Percentiles rank a stretch among this genome's conserved stretches.
Evolutionary conservation across 257 asterid species (phyloP).

Genomic region (Knoxia roxburghii): DNA sequence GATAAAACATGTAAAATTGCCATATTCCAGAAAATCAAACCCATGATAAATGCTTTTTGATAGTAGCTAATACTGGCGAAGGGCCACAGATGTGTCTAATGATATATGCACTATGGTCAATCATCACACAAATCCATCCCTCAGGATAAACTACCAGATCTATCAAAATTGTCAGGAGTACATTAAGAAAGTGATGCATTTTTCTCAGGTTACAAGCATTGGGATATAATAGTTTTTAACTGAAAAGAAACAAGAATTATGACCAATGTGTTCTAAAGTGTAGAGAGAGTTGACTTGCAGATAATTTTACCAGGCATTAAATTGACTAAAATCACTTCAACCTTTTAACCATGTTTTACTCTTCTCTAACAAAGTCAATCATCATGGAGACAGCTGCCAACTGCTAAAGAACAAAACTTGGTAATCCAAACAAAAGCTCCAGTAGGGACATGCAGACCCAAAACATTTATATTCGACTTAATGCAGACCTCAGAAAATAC

Average conservation of each 20-base stretch:
- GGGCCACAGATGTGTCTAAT: neutral
- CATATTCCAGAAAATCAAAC: neutral
- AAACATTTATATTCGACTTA: neutral
- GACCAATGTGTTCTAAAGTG: neutral
- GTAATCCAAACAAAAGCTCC: neutral
- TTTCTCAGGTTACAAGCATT: neutral
- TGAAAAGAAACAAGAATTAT: neutral
- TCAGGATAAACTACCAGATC: conserved; percentile 2
- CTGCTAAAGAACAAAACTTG: neutral
- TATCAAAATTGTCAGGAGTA: neutral
- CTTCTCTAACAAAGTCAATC: neutral
- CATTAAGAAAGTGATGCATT: neutral
- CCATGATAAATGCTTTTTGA: no score
- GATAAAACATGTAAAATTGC: conserved; percentile 24
- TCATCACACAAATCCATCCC: neutral
- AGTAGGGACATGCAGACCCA: no score
- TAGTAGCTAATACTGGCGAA: neutral
- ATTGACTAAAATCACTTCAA: neutral
- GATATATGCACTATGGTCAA: neutral
- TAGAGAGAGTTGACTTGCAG: neutral
- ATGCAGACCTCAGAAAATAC: conserved; percentile 31
- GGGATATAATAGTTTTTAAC: neutral
- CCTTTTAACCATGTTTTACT: neutral
- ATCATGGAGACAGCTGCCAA: neutral
- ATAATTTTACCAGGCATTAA: no score